These are phyloP conservation scores for Pelargonium myrrhifolium DNA, from an alignment of 441 rosid genomes.

Conservation along the genomic window DNA sequence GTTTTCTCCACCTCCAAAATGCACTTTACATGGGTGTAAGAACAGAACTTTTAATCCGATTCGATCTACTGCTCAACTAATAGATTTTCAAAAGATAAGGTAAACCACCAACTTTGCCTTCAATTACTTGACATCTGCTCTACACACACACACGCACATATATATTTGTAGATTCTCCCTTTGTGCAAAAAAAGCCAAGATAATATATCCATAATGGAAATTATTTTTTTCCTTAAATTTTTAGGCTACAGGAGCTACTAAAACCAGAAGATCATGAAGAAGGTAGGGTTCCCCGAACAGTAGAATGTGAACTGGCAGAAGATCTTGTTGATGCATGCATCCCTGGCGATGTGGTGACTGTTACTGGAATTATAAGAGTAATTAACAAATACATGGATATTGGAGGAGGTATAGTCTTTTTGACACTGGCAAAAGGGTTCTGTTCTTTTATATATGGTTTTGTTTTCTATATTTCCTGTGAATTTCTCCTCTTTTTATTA, in stretches of 20 bases:
- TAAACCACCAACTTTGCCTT: constrained; percentile 12
- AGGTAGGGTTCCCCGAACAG: constrained; percentile 96
- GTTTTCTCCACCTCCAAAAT: constrained; percentile 71
- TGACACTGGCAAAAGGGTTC: constrained; percentile 4
- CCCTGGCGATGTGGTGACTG: constrained; percentile 98
- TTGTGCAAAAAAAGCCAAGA: not conserved
- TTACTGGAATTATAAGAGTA: constrained; percentile 84
- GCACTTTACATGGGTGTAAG: constrained; percentile 82
- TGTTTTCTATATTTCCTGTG: constrained; percentile 1
- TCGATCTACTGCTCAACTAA: constrained; percentile 67
- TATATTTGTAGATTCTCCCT: not conserved
- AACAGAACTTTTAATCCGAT: constrained; percentile 66
- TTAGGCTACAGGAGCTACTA: constrained; percentile 75
- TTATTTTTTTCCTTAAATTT: constrained; percentile 6
- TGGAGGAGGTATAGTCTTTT: constrained; percentile 72
- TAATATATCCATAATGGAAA: not conserved
- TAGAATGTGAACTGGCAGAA: constrained; percentile 90
- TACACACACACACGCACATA: too few relatives aligned
- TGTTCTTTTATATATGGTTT: not conserved
- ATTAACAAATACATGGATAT: constrained; percentile 85
- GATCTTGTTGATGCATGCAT: constrained; percentile 89
- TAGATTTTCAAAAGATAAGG: constrained; percentile 98
- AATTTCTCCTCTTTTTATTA: not conserved
- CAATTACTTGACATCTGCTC: too few relatives aligned
- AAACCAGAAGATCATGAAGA: constrained; percentile 90